phyloP scores from a whole-genome alignment of 768 basidiomycete genomes.

The Roridomyces roridus region DNA sequence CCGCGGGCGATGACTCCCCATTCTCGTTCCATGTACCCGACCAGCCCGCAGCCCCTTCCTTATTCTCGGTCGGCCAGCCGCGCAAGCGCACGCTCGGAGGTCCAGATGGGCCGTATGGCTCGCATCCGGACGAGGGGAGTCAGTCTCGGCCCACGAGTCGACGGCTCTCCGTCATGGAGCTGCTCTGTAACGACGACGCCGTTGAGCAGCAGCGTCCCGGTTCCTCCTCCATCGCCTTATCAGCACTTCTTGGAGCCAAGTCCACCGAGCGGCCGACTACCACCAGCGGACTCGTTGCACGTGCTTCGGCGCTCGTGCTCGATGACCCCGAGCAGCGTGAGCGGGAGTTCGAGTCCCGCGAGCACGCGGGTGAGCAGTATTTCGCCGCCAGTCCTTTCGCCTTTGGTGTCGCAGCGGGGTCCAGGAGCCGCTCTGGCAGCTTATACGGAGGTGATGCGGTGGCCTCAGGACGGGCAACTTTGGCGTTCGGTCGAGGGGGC shows the following conservation, averaged over 20 bases:
- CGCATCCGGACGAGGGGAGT: constrained; percentile 45
- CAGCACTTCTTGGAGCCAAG: constrained; percentile 28
- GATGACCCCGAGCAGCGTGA: constrained; percentile 49
- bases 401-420: constrained; percentile 22
- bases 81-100: constrained; percentile 59
- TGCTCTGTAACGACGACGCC: constrained; percentile 72
- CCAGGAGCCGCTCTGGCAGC: constrained; percentile 27
- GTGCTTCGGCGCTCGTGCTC: constrained; percentile 56
- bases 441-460: constrained; percentile 57
- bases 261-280: constrained; percentile 45
- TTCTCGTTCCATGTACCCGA: constrained; percentile 56
- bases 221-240: constrained; percentile 53
- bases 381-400: constrained; percentile 19
- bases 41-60: too few relatives aligned
- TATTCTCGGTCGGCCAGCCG: too few relatives aligned
- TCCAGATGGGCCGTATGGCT: constrained; percentile 45
- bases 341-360: constrained; percentile 24
- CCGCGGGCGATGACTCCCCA: constrained; percentile 50
- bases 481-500: constrained; percentile 29
- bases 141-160: constrained; percentile 83
- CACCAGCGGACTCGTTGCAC: constrained; percentile 51
- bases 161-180: constrained; percentile 84
- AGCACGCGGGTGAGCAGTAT: constrained; percentile 20
- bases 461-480: constrained; percentile 48
- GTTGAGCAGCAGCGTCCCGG: constrained; percentile 37